Base-by-base conservation (phyloP, 192 early-diverging fungal genomes). In the Mortierella alpina region DNA sequence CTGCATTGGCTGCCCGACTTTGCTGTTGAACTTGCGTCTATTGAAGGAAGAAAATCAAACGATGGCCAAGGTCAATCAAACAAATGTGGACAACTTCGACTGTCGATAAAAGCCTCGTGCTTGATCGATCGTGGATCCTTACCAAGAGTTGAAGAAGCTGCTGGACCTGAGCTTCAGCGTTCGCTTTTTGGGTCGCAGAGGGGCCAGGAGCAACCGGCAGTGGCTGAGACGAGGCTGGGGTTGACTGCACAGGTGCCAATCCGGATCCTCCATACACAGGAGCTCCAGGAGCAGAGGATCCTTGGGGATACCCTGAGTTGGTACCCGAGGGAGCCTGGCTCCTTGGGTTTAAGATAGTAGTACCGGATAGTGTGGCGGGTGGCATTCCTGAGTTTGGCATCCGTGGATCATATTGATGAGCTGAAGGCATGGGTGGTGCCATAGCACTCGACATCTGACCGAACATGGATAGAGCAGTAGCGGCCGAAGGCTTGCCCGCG, bases 141-240 rank as follows among this genome's bases (percentile, higher is more conserved):
- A 75, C 73, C 73, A 75, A 63, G 63, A 75, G 73, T 22, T 67
- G 59, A n/a, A 75, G 66, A 6, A 75, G 56, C 39, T 75, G 73
- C 18, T 75, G 73, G 17, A 75, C 73, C 55, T 75, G 73, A 22
- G 58, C 47, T 56, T 74, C 73, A 14, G 73, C 42, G 50, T 41
- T 73, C 6, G 71, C 39, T 12, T 53, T 66, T n/a, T 56, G 56
- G 7, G 23, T 12, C 7, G 31, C 31, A 31, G 60, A 18, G 15
- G 60, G 14, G 10, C 47, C 60, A 47, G 22, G 60, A 48, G 20
- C 10, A 48, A 58, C 50, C 2, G 45, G 22, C 17, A 55, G 1
- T 52, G 56, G 13, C 31, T 13, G 18, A 7, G 39, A 7, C 6
- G 56, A 15, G 31, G 46, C 56, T 11, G 15, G 40, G 11, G 20